A percentile compares a stretch with the other conserved stretches of the same genome.
These are phyloP conservation scores for Trichoderma atrobrunneum DNA, from an alignment of 2,329 filamentous ascomycete species.

Conservation along the genomic window DNA sequence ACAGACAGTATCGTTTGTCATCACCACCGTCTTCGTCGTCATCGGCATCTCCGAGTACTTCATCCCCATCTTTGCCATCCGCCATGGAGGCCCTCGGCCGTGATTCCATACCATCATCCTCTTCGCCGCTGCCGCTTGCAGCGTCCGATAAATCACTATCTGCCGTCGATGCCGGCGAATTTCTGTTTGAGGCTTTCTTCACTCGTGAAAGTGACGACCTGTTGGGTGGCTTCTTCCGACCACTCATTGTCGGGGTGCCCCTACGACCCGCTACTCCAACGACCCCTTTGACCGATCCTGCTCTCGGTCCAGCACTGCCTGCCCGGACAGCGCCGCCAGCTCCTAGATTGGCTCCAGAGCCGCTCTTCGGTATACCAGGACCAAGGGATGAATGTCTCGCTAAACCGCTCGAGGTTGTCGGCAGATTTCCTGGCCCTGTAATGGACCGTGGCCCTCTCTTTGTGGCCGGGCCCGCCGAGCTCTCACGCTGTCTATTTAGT, in stretches of 20 bases:
- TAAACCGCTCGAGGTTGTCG: conserved; percentile 54
- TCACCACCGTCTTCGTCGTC: conserved; percentile 70
- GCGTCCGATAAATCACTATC: conserved; percentile 66
- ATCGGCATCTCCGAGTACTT: conserved; percentile 53
- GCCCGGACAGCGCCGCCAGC: conserved; percentile 43
- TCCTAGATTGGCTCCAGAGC: conserved; percentile 26
- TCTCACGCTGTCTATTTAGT: conserved; percentile 56
- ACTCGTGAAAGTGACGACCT: conserved; percentile 63
- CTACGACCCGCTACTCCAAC: conserved; percentile 44
- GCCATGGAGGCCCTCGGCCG: conserved; percentile 34
- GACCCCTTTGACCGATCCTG: conserved; percentile 45
- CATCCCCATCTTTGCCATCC: conserved; percentile 43
- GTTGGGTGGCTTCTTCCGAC: conserved; percentile 50
- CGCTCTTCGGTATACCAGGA: conserved; percentile 58
- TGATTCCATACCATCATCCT: conserved; percentile 43
- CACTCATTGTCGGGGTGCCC: conserved; percentile 42
- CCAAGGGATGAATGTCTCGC: conserved; percentile 62
- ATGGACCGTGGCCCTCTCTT: conserved; percentile 54
- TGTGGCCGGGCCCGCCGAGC: conserved; percentile 56
- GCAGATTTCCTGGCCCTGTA: conserved; percentile 46
- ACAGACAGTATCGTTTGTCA: conserved; percentile 80
- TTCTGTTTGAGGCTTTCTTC: conserved; percentile 56
- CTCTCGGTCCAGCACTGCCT: conserved; percentile 60
- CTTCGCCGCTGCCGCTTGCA: conserved; percentile 53
- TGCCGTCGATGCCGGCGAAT: conserved; percentile 60